Conservation (phyloP, 257 asterid genomes). For the Scutellaria baicalensis region DNA sequence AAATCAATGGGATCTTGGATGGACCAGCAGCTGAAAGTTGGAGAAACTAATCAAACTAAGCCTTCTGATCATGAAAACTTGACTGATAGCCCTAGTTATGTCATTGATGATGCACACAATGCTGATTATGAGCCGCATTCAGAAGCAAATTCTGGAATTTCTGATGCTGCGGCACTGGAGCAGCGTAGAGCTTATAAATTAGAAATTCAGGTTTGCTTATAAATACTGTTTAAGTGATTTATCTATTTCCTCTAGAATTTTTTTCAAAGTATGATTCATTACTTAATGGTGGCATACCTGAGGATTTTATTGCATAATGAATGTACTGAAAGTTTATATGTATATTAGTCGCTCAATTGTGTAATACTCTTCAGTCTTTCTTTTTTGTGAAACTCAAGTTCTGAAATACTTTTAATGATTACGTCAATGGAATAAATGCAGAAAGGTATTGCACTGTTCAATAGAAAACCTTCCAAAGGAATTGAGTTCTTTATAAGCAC, state of each 20-base stretch:
- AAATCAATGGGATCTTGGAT: conserved; percentile 95
- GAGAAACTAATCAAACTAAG: conserved; percentile 48
- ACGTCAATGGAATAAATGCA: conserved; percentile 43
- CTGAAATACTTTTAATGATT: conserved; percentile 15
- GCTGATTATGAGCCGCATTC: conserved; percentile 66
- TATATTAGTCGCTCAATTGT: neutral
- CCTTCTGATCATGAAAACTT: conserved; percentile 49
- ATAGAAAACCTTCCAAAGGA: conserved; percentile 94
- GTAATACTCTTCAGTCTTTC: neutral
- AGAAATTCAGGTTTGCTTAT: conserved; percentile 81
- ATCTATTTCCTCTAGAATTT: neutral
- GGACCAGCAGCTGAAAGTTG: conserved; percentile 93
- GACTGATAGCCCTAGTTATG: conserved; percentile 35
- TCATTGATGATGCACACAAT: conserved; percentile 51
- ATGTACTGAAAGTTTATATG: neutral
- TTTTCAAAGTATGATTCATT: neutral
- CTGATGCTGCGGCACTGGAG: conserved; percentile 82
- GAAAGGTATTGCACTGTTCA: conserved; percentile 94
- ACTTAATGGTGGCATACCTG: neutral
- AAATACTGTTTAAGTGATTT: conserved; percentile 6
- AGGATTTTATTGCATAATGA: conserved; percentile 7
- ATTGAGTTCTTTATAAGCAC: conserved; percentile 78
- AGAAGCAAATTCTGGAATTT: conserved; percentile 59
- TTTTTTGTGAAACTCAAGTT: neutral
- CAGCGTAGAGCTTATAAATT: conserved; percentile 93